Percentiles rank a stretch among this genome's conserved stretches.
phyloP scores from a whole-genome alignment of 2,329 filamentous ascomycete genomes.

The Stagonosporopsis vannaccii region DNA sequence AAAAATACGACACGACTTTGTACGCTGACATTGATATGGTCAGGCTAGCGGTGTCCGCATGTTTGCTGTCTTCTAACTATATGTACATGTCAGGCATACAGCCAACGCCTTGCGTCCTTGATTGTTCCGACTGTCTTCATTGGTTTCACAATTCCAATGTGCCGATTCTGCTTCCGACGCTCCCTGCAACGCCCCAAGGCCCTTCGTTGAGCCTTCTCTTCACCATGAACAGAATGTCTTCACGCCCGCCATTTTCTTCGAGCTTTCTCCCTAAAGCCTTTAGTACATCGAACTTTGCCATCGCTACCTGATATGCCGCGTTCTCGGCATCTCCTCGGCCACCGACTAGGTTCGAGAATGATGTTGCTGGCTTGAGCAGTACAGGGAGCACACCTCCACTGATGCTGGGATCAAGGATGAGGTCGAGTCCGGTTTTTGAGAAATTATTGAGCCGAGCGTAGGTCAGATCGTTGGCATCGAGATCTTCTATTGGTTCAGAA shows the following conservation, averaged over 20 bases:
- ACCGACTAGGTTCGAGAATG: constrained; percentile 65
- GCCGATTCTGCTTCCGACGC: constrained; percentile 55
- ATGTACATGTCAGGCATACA: not conserved
- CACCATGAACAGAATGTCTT: constrained; percentile 53
- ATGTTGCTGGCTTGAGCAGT: constrained; percentile 63
- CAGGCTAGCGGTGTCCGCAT: no score
- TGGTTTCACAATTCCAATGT: constrained; percentile 50
- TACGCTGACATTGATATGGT: not conserved
- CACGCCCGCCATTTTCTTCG: constrained; percentile 45
- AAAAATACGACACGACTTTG: not conserved
- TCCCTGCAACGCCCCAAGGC: constrained; percentile 50
- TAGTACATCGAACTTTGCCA: constrained; percentile 64
- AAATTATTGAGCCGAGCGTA: constrained; percentile 48
- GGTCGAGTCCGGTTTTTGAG: constrained; percentile 55
- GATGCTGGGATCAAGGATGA: constrained; percentile 61
- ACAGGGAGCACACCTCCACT: constrained; percentile 61
- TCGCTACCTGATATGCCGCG: constrained; percentile 64
- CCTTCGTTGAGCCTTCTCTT: constrained; percentile 53
- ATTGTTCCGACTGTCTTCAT: not conserved
- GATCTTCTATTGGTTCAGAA: constrained; percentile 48
- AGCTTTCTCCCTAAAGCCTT: constrained; percentile 57
- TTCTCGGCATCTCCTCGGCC: constrained; percentile 65
- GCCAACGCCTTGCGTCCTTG: not conserved
- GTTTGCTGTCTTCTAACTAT: not conserved
- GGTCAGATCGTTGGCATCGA: constrained; percentile 60